Evolutionary conservation across 2,329 filamentous ascomycete genomes (phyloP), one percentile per base, ranked within the genome.

Genomic region (Leptographium flavum): DNA sequence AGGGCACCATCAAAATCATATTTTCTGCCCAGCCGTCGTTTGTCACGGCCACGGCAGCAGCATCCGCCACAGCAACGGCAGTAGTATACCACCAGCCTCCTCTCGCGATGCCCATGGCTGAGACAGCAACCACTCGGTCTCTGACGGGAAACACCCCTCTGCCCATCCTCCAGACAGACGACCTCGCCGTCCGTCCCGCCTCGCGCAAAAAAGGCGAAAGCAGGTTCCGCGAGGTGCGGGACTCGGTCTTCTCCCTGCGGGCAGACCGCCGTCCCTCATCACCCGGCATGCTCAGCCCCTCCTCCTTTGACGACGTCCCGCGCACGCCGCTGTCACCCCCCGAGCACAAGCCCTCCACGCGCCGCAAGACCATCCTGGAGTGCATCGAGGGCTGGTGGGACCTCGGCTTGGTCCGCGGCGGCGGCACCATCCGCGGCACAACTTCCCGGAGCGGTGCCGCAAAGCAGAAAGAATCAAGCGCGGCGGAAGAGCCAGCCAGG

Each of bases 311-410:
- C 15, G 25, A 33, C 39, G 32, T 48, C 22, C 43, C 44, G 25
- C 35, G 44, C 5, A 46, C 45, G 21, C 43, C 46, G 9, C 41
- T 39, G 8, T 38, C 45, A 4, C 9, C 13, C 14, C 5, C 22
- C 22, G 36, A 10, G 49, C 48, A 32, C 47, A 45, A 19, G 30
- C 39, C 33, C 21, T 36, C 13, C 62, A 58, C 62, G 27, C 64
- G 60, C 52, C 61, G 69, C 8, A 69, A 60, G 59, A 73, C 70
- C 1, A 56, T 74, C 21, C 58, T 71, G 49, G 60, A 67, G 33
- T 58, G 64, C 19, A 60, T 74, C 25, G 69, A 73, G 36, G 71
- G 70, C 5, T 74, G 70, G 70, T 74, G 71, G 70, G 70, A 74
- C 56, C 56, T 74, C 45, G 67, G 63, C 4, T 54, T 74, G 45